Evolutionary conservation across 2,329 filamentous ascomycete genomes (phyloP), one percentile per base, ranked within the genome.

Genomic region (Cyphellophora europaea): DNA sequence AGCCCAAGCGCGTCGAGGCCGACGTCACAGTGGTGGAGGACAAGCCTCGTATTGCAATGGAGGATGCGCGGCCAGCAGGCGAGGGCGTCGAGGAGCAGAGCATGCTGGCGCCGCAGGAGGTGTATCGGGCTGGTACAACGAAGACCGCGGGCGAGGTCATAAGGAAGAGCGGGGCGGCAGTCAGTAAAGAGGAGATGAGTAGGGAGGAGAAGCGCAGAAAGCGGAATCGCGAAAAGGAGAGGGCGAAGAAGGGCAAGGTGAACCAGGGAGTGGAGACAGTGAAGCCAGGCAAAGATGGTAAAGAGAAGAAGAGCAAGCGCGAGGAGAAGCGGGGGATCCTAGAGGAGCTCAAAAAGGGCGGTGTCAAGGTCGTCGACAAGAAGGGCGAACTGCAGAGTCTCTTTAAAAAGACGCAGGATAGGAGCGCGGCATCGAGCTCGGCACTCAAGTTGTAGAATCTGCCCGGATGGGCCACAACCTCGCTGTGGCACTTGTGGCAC

Each of bases 41-140:
- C 59, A 84, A 91, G 3, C 85, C 88, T n/a, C 86, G 84, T 3
- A 79, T 96, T 45, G 72, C 75, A 47, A 93, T 96, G 82, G 91
- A 98, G 65, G 91, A 98, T 54, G 89, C 87, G 2, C 82, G 93
- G 50, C 89, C 91, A 5, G 84, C 82, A 27, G 75, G 87, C 39
- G 69, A 70, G 11, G 76, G 76, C 35, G 73, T 71, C 30, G 54
- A 53, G 16, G 58, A 57, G 19, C 23, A 27, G 14, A 83, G 79
- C 52, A 82, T 82, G 66, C 73, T 98, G 41, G 91, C 91, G 30
- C 91, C 91, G 3, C 91, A 96, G 55, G 91, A 98, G 59, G 71
- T 98, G 16, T 98, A 96, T 66, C 78, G 77, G 50, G 77, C 85
- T n/a, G 77, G 79, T 42, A 77, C 81, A 50, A 72, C 67, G 3